Conservation (phyloP, 352 stramenopile species). For the Globisporangium nunn region DNA sequence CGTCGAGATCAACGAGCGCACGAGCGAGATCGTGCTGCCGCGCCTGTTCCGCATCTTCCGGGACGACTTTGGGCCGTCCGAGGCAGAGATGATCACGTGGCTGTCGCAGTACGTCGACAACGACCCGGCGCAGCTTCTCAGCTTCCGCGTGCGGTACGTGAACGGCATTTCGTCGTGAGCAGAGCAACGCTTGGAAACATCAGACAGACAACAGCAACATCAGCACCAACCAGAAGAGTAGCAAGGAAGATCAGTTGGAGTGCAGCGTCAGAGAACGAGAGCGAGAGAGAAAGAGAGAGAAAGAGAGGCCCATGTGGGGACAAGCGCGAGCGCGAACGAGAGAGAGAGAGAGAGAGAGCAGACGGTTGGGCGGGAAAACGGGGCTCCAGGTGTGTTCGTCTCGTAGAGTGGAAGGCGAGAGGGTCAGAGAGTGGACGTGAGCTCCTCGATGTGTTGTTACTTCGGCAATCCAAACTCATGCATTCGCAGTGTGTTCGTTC, state of each 20-base stretch:
- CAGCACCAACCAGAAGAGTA: neutral
- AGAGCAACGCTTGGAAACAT: neutral
- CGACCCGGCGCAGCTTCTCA: conserved; percentile 56
- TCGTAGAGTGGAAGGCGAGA: neutral
- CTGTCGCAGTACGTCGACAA: conserved; percentile 80
- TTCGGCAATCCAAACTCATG: too few species aligned
- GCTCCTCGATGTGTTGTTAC: too few species aligned
- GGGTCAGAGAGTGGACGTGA: neutral
- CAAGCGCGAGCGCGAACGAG: neutral
- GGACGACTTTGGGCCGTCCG: conserved; percentile 81
- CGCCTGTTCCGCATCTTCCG: conserved; percentile 78
- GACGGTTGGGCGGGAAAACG: neutral
- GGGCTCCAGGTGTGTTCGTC: neutral
- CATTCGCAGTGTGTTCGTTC: too few species aligned
- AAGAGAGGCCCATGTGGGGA: neutral
- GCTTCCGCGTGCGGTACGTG: conserved; percentile 72
- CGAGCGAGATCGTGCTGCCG: conserved; percentile 57
- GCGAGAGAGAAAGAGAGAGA: too few species aligned
- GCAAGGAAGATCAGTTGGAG: too few species aligned
- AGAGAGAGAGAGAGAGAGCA: neutral
- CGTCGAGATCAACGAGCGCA: conserved; percentile 49
- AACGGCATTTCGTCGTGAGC: conserved; percentile 49
- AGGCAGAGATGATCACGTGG: conserved; percentile 83
- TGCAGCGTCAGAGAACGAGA: too few species aligned
- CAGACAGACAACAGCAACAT: neutral